Evolutionary conservation across 2,329 filamentous ascomycete genomes (phyloP).

Genomic region (Blastomyces silverae): DNA sequence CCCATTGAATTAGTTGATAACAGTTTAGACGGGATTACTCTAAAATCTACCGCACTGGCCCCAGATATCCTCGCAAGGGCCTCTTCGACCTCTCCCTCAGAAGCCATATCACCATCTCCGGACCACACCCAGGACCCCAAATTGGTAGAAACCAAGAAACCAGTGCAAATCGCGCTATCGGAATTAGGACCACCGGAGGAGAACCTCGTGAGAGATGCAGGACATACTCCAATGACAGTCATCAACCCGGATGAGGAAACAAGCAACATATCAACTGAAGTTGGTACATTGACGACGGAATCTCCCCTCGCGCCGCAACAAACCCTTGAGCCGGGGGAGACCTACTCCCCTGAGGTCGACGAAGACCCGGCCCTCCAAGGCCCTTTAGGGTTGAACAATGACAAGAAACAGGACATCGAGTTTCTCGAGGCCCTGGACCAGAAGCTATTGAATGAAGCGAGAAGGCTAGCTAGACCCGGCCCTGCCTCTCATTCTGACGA

Average conservation of each 20-base stretch:
- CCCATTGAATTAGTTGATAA: slow-evolving; percentile 44
- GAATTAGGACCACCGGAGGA: slow-evolving; percentile 36
- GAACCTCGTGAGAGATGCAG: slow-evolving; percentile 38
- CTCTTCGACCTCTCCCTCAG: slow-evolving; percentile 32
- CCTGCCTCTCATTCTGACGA: slow-evolving; percentile 18
- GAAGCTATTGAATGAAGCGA: slow-evolving; percentile 40
- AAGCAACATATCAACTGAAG: slow-evolving; percentile 26
- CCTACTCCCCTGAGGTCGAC: slow-evolving; percentile 38
- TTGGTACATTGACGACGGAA: slow-evolving; percentile 25
- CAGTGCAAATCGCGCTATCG: slow-evolving; percentile 24
- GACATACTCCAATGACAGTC: slow-evolving; percentile 42
- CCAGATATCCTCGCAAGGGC: slow-evolving; percentile 41
- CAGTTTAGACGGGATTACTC: slow-evolving; percentile 42
- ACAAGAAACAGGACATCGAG: slow-evolving; percentile 35
- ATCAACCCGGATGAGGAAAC: slow-evolving; percentile 34
- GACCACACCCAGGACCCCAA: slow-evolving; percentile 23
- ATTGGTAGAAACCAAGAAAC: slow-evolving; percentile 18
- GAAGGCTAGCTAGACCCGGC: slow-evolving; percentile 27
- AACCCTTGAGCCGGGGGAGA: slow-evolving; percentile 27
- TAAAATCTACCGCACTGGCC: slow-evolving; percentile 42
- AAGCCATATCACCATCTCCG: slow-evolving; percentile 23
- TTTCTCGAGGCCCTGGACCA: slow-evolving; percentile 41
- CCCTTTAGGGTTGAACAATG: slow-evolving; percentile 39
- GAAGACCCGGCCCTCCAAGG: slow-evolving; percentile 42
- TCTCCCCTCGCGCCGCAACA: slow-evolving; percentile 31